Evolutionary conservation across 164 flowering plant species (phyloP).

Genomic region (Magnolia officinalis): DNA sequence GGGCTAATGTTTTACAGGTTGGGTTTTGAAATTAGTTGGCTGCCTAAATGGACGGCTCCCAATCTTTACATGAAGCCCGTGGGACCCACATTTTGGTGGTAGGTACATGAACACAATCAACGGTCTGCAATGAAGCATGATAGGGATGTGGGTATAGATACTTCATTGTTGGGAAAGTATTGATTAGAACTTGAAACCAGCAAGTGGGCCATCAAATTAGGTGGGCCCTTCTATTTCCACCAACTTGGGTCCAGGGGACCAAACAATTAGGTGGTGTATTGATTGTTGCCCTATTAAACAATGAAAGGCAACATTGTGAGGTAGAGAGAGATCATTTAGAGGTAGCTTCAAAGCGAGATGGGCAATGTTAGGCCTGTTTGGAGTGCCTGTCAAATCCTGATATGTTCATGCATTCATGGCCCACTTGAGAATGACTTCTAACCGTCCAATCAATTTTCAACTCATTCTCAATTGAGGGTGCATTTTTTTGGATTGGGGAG

Average conservation of each 20-base stretch:
- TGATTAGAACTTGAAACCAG: not conserved
- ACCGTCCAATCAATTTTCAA: not conserved
- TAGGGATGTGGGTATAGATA: not conserved
- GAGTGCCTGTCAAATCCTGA: not conserved
- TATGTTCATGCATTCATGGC: not conserved
- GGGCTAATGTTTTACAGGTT: too few relatives aligned
- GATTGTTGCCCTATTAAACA: not conserved
- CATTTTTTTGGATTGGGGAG: too few relatives aligned
- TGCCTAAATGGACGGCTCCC: too few relatives aligned
- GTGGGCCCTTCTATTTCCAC: not conserved
- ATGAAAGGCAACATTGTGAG: not conserved
- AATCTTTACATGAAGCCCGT: too few relatives aligned
- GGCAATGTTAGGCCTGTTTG: not conserved
- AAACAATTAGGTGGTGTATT: not conserved
- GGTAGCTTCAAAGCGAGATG: not conserved
- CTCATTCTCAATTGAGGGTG: too few relatives aligned
- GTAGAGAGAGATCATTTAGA: not conserved
- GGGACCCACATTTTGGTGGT: too few relatives aligned
- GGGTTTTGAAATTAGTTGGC: too few relatives aligned
- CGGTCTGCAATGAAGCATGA: too few relatives aligned
- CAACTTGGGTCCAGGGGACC: not conserved
- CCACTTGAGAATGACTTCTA: not conserved
- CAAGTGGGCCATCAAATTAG: not conserved
- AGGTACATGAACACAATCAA: too few relatives aligned
- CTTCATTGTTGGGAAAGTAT: not conserved